phyloP scores from a whole-genome alignment of 108 stramenopile species.

The Stephanodiscus triporus region DNA sequence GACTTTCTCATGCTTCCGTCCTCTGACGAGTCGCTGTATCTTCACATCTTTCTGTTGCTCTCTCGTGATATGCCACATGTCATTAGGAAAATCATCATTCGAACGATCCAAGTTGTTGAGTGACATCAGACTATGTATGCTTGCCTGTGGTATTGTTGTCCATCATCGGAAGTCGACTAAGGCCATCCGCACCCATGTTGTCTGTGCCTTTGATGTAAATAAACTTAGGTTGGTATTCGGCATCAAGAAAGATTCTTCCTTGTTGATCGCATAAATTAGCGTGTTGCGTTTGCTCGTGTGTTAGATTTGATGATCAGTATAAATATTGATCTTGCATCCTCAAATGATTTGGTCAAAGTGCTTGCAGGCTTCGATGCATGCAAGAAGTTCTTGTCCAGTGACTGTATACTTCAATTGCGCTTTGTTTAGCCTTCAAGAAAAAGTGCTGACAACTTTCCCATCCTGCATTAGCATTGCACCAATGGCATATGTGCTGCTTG shows the following conservation, averaged over 20 bases:
- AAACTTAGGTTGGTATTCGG: slow-evolving; percentile 1
- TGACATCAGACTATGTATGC: too few species aligned
- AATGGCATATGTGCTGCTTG: slow-evolving; percentile 36
- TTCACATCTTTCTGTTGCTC: too few species aligned
- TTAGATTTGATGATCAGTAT: slow-evolving; percentile 10
- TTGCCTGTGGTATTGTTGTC: not conserved
- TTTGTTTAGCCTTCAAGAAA: slow-evolving; percentile 27
- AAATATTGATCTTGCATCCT: slow-evolving; percentile 14
- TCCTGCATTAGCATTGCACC: slow-evolving; percentile 52
- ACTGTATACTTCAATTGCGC: slow-evolving; percentile 50
- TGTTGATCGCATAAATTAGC: not conserved
- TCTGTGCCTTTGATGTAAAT: slow-evolving; percentile 2
- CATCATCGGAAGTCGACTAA: slow-evolving; percentile 9
- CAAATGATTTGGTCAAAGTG: slow-evolving; percentile 13
- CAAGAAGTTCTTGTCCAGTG: slow-evolving; percentile 49
- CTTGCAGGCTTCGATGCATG: slow-evolving; percentile 25
- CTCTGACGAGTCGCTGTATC: too few species aligned
- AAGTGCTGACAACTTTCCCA: slow-evolving; percentile 25
- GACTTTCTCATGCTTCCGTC: too few species aligned
- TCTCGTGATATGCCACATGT: slow-evolving; percentile 1
- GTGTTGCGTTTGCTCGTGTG: not conserved
- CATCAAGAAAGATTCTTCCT: slow-evolving; percentile 3
- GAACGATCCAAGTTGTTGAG: too few species aligned
- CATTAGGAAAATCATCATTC: not conserved
- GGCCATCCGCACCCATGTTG: slow-evolving; percentile 17